Evolutionary conservation across 208 protist genomes (phyloP), one percentile per base, ranked within the genome.

Genomic region (Leishmania turanica): DNA sequence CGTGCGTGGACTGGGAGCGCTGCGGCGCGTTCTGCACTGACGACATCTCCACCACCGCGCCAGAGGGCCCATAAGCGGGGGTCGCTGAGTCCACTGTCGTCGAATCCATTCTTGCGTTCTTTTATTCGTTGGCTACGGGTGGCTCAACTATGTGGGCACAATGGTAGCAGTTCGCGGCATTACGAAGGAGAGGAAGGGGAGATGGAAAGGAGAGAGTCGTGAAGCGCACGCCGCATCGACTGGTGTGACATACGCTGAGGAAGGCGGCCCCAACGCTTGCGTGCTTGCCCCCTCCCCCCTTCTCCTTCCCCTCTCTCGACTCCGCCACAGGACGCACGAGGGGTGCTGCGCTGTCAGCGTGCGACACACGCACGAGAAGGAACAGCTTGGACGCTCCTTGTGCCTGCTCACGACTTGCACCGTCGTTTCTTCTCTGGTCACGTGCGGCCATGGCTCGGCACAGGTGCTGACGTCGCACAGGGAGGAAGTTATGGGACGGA

Each of bases 1-100:
- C 58, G 65, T 82, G 75, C 24, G 73, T 62, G 0, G 82, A 78
- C 7, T 54, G 77, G 7, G 72, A 73, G 47, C 42, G 80, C 40
- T 47, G 80, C 47, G 69, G 71, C 9, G 19, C 72, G 53, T 13
- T 24, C 8, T 69, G 69, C 70, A 77, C 54, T 19, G 65, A 81
- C 15, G 69, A 80, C 7, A 4, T 53, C 40, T 75, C 71, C 34
- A 24, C 71, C 1, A 71, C 31, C 3, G 40, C 54, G 24, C 19
- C 9, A 21, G 78, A 47, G 27, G 42, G 2, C 34, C 47, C 76
- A 24, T 8, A 56, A 34, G 17, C 24, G 45, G 27, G 11, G 19
- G 75, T 34, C 31, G 19, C 13, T 49, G 72, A 37, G 31, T 15
- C 72, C 49, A 17, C 51, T 8, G 17, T 34, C 11, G 47, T 73